Evolutionary conservation across 345 rosid species (phyloP).

Genomic region (Eucalyptus cladocalyx): DNA sequence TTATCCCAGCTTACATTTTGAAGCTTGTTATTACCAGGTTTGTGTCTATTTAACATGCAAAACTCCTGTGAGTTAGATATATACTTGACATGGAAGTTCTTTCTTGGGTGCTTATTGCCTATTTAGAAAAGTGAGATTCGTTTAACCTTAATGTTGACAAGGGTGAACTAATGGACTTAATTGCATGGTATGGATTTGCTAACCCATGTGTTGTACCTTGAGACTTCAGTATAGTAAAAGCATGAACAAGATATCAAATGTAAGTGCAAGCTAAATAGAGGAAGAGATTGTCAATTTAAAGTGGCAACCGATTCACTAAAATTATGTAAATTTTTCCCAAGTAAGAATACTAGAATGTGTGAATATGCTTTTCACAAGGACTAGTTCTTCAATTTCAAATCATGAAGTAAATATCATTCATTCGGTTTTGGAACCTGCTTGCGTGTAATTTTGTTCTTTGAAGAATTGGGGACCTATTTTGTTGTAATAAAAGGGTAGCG

Average conservation of each 20-base stretch:
- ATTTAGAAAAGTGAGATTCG: background rate
- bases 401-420: background rate
- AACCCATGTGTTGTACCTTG: background rate
- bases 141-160: background rate
- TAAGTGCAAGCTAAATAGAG: background rate
- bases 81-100: background rate
- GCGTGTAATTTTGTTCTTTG: background rate
- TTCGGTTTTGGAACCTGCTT: background rate
- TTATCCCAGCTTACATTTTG: conserved; percentile 88
- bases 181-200: background rate
- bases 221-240: background rate
- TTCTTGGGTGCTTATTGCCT: background rate
- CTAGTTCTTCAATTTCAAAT: background rate
- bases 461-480: background rate
- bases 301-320: background rate
- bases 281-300: background rate
- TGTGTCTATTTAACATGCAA: background rate
- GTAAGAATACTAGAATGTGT: background rate
- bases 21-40: conserved; percentile 99
- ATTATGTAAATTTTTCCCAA: background rate
- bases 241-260: background rate
- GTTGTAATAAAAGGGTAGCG: background rate
- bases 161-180: background rate
- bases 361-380: background rate
- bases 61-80: background rate